Conservation (phyloP, 148 eudicot species). For the Gaultheria prostrata region DNA sequence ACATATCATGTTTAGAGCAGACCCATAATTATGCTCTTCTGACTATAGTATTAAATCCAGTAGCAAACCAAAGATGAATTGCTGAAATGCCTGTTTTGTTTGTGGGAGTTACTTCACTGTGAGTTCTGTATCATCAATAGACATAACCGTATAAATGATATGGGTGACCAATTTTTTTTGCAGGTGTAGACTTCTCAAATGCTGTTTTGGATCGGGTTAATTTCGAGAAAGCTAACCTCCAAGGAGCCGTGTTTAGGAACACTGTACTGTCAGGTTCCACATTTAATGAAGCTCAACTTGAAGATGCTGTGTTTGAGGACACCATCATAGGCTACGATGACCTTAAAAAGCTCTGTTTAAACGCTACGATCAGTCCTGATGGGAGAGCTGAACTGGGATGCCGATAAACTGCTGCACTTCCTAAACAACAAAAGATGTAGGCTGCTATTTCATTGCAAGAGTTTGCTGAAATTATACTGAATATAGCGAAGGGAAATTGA, state of each 20-base stretch:
- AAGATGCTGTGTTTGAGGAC: conserved; percentile 76
- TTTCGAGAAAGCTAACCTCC: conserved; percentile 68
- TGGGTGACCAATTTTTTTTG: background rate
- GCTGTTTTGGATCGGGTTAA: conserved; percentile 86
- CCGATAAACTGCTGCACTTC: conserved; percentile 21
- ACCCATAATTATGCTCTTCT: background rate
- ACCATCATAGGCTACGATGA: conserved; percentile 19
- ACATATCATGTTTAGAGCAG: background rate
- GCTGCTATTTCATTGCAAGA: background rate
- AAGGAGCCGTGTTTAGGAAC: conserved; percentile 72
- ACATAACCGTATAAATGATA: too few relatives aligned
- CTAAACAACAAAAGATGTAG: background rate
- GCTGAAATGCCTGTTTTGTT: background rate
- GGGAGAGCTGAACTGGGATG: conserved; percentile 54
- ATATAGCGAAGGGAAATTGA: background rate
- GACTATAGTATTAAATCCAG: background rate
- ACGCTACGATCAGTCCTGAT: conserved; percentile 45
- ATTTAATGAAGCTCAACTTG: conserved; percentile 59
- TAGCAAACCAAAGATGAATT: background rate
- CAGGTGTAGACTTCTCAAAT: conserved; percentile 83
- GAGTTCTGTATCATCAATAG: background rate
- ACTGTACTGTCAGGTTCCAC: conserved; percentile 86
- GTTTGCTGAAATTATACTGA: background rate
- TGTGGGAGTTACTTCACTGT: background rate
- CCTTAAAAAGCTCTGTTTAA: conserved; percentile 58